Conservation (phyloP, 139 green algal genomes). For the Closterium sp. region DNA sequence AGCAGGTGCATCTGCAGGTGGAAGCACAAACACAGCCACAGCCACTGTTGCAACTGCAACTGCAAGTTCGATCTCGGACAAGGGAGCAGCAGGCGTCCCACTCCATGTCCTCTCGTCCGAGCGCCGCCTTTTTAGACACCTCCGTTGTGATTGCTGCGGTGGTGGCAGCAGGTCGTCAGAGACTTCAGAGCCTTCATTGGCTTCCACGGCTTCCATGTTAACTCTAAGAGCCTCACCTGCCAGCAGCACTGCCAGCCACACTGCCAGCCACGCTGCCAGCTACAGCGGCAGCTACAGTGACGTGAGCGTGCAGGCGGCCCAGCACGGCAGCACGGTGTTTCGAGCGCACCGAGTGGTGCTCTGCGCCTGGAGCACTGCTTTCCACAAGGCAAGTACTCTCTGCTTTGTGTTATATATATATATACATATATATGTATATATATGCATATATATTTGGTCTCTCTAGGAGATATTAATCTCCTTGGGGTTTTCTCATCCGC, state of each 20-base stretch:
- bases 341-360: constrained; percentile 11
- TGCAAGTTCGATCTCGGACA: not conserved
- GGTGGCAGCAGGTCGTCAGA: too few relatives aligned
- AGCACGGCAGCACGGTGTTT: not conserved
- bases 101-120: not conserved
- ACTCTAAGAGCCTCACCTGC: too few relatives aligned
- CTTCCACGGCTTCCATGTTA: too few relatives aligned
- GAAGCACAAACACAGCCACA: too few relatives aligned
- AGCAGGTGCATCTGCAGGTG: too few relatives aligned
- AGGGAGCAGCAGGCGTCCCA: not conserved
- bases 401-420: too few relatives aligned
- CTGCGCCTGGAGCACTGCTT: constrained; percentile 18
- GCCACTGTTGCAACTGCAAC: not conserved
- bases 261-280: not conserved
- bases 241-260: too few relatives aligned
- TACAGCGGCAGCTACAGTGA: not conserved
- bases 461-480: too few relatives aligned
- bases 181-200: too few relatives aligned
- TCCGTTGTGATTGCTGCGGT: not conserved
- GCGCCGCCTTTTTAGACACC: not conserved
- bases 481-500: too few relatives aligned
- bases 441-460: too few relatives aligned
- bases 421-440: too few relatives aligned
- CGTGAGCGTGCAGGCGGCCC: not conserved
- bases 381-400: not conserved